These are phyloP conservation scores for Oxytropis ochrocephala DNA, from an alignment of 306 rosid genomes.

Conservation along the genomic window DNA sequence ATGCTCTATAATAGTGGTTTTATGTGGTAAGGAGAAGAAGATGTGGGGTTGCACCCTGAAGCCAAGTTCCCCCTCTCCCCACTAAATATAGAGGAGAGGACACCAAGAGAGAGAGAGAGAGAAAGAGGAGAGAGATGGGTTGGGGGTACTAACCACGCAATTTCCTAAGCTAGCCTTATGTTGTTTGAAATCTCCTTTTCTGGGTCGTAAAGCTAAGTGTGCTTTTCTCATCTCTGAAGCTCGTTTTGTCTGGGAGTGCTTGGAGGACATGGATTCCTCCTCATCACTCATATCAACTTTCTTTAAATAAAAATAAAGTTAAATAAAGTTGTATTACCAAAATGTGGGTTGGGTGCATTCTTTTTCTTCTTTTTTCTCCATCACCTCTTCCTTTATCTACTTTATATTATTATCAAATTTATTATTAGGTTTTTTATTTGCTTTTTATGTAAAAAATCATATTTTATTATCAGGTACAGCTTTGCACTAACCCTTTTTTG, in stretches of 20 bases:
- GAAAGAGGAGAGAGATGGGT: background rate
- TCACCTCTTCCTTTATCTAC: constrained; percentile 24
- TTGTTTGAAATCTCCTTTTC: constrained; percentile 95
- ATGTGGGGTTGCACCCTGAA: constrained; percentile 62
- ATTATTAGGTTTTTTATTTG: background rate
- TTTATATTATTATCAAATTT: background rate
- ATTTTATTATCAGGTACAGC: constrained; percentile 37
- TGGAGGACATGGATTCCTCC: constrained; percentile 96
- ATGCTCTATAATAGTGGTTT: constrained; percentile 33
- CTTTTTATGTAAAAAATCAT: constrained; percentile 28
- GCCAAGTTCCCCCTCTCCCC: constrained; percentile 30
- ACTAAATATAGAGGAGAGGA: constrained; percentile 51
- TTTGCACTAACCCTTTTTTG: constrained; percentile 41
- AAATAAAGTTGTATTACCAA: constrained; percentile 41
- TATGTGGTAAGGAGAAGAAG: constrained; percentile 37
- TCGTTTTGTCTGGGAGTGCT: constrained; percentile 87
- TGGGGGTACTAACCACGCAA: constrained; percentile 67
- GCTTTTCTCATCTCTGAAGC: constrained; percentile 80
- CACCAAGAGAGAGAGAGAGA: constrained; percentile 3
- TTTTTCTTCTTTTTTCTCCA: constrained; percentile 35
- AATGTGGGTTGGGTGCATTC: constrained; percentile 28
- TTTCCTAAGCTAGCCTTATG: constrained; percentile 78
- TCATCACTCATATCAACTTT: constrained; percentile 32
- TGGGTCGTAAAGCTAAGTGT: constrained; percentile 80
- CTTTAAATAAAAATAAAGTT: constrained; percentile 31